These are phyloP conservation scores for Harrya chromipes DNA, from an alignment of 768 basidiomycete genomes.

Conservation along the genomic window DNA sequence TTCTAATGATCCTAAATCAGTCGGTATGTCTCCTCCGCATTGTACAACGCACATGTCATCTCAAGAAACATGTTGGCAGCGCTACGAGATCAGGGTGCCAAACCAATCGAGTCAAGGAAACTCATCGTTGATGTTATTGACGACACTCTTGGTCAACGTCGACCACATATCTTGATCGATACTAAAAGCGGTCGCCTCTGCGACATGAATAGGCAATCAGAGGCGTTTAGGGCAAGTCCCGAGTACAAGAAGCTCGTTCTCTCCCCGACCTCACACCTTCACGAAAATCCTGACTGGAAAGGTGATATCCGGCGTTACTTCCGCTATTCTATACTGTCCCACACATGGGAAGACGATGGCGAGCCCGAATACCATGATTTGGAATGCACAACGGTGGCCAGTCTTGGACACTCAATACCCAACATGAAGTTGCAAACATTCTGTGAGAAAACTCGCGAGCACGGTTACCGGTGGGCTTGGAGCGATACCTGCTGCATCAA, in stretches of 20 bases:
- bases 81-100: constrained; percentile 6
- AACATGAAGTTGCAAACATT: constrained; percentile 11
- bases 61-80: constrained; percentile 1
- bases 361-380: constrained; percentile 9
- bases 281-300: background rate
- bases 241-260: constrained; percentile 14
- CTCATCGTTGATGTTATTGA: constrained; percentile 1
- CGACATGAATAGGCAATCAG: constrained; percentile 5
- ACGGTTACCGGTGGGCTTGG: constrained; percentile 23
- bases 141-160: background rate
- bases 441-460: constrained; percentile 3
- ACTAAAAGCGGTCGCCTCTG: constrained; percentile 16
- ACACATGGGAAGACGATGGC: constrained; percentile 16
- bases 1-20: constrained; percentile 6
- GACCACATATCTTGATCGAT: constrained; percentile 13
- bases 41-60: background rate
- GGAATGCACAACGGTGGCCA: constrained; percentile 1
- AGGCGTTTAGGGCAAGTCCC: constrained; percentile 8
- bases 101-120: background rate
- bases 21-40: background rate
- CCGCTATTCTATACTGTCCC: constrained; percentile 17
- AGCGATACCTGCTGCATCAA: constrained; percentile 27
- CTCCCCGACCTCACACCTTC: background rate
- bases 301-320: constrained; percentile 6
- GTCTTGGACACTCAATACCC: background rate